Evolutionary conservation across 1,139 yeast genomes (phyloP).

Genomic region (Suhomyces choctaworum): DNA sequence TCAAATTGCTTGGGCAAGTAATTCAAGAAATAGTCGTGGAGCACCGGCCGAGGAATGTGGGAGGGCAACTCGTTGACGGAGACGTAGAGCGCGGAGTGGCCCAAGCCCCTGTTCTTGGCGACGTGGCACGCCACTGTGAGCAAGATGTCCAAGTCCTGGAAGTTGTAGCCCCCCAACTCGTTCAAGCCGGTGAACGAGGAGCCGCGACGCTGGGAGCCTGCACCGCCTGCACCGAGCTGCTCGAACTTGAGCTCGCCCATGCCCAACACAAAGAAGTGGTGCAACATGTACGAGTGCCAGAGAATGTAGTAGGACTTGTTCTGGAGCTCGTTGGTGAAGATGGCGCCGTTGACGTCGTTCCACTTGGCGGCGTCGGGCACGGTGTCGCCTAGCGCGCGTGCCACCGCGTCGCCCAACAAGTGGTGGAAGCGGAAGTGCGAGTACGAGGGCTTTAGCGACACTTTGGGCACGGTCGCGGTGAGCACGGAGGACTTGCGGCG

Average conservation of each 20-base stretch:
- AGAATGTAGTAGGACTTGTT: slow-evolving; percentile 38
- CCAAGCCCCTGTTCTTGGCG: slow-evolving; percentile 25
- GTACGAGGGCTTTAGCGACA: slow-evolving; percentile 36
- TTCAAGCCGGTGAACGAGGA: slow-evolving; percentile 42
- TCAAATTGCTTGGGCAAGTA: slow-evolving; percentile 32
- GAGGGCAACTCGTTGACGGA: slow-evolving; percentile 38
- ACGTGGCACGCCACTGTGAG: slow-evolving; percentile 34
- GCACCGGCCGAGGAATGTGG: slow-evolving; percentile 36
- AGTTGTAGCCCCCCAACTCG: slow-evolving; percentile 44
- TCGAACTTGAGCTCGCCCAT: slow-evolving; percentile 41
- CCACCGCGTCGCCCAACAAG: slow-evolving; percentile 1
- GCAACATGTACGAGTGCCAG: slow-evolving; percentile 31
- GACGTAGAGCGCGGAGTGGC: slow-evolving; percentile 21
- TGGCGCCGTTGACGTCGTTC: slow-evolving; percentile 38
- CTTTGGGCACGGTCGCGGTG: slow-evolving; percentile 28
- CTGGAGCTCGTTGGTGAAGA: slow-evolving; percentile 42
- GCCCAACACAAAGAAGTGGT: slow-evolving; percentile 28
- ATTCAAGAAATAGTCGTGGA: slow-evolving; percentile 41
- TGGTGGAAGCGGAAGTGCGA: slow-evolving; percentile 14
- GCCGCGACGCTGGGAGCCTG: slow-evolving; percentile 26
- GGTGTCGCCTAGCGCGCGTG: slow-evolving; percentile 8
- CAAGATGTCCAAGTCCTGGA: slow-evolving; percentile 44
- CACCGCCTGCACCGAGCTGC: slow-evolving; percentile 22
- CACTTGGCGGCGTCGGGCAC: slow-evolving; percentile 11
- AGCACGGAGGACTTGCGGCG: slow-evolving; percentile 33